These are phyloP conservation scores for Suillus placidus DNA, from an alignment of 768 basidiomycete species.

Conservation along the genomic window DNA sequence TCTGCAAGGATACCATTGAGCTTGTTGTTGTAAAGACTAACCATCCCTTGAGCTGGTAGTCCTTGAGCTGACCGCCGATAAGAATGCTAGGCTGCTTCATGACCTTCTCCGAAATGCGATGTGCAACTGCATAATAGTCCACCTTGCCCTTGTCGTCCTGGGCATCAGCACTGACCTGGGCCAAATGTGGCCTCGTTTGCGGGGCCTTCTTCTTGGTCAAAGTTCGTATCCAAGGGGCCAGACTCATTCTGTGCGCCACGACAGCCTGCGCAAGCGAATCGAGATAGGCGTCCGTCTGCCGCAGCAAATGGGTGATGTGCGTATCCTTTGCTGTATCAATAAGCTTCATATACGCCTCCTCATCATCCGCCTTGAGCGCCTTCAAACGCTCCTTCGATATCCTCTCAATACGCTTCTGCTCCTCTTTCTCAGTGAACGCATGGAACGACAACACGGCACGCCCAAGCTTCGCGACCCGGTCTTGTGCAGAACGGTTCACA, in stretches of 20 bases:
- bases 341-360: slow-evolving; percentile 99
- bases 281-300: slow-evolving; percentile 93
- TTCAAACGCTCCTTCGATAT: slow-evolving; percentile 97
- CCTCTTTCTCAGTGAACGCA: slow-evolving; percentile 91
- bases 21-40: slow-evolving; percentile 94
- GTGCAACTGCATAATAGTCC: slow-evolving; percentile 97
- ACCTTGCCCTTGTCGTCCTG: slow-evolving; percentile 71
- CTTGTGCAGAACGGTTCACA: slow-evolving; percentile 67
- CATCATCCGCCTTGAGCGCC: slow-evolving; percentile 96
- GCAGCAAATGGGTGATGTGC: slow-evolving; percentile 92
- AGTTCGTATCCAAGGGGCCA: slow-evolving; percentile 43
- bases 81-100: slow-evolving; percentile 72
- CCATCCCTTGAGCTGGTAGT: slow-evolving; percentile 99
- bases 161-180: slow-evolving; percentile 64
- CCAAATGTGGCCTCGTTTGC: slow-evolving; percentile 91
- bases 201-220: slow-evolving; percentile 71
- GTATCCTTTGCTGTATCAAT: slow-evolving; percentile 99
- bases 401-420: slow-evolving; percentile 94
- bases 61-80: slow-evolving; percentile 86
- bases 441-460: slow-evolving; percentile 85
- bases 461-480: slow-evolving; percentile 64
- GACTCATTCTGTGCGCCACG: slow-evolving; percentile 81
- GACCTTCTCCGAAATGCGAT: slow-evolving; percentile 87
- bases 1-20: slow-evolving; percentile 95
- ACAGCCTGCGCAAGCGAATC: slow-evolving; percentile 96